phyloP scores from a whole-genome alignment of 495 filamentous ascomycete genomes.

The Baudoinia panamericana region DNA sequence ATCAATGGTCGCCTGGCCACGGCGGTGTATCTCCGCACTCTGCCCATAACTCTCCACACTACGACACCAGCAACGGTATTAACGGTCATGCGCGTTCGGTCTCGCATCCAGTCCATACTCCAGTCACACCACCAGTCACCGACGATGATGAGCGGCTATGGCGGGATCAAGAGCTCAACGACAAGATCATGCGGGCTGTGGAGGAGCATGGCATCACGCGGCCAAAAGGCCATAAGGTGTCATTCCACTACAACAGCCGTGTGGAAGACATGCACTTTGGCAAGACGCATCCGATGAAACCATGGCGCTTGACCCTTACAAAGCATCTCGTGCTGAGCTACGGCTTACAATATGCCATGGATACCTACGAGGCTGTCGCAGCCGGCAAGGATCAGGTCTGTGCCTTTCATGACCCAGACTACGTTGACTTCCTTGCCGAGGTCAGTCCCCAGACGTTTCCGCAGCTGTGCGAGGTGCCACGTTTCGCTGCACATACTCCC shows the following conservation, averaged over 20 bases:
- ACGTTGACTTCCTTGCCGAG: constrained; percentile 70
- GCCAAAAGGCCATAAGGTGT: constrained; percentile 66
- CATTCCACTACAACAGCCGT: constrained; percentile 88
- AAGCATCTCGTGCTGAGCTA: constrained; percentile 89
- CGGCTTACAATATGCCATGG: constrained; percentile 93
- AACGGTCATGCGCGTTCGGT: neutral
- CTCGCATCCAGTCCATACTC: neutral
- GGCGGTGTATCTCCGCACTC: constrained; percentile 2
- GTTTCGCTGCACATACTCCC: constrained; percentile 19
- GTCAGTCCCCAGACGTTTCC: constrained; percentile 38
- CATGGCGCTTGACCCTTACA: constrained; percentile 88
- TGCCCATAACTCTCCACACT: neutral
- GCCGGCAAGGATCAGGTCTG: constrained; percentile 80
- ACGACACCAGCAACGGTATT: neutral
- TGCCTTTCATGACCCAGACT: constrained; percentile 76
- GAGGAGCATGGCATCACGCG: constrained; percentile 60
- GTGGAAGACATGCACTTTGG: constrained; percentile 96
- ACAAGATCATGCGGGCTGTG: constrained; percentile 45
- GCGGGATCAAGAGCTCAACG: constrained; percentile 17
- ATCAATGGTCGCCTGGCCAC: constrained; percentile 10
- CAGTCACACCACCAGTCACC: constrained; percentile 10
- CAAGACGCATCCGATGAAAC: constrained; percentile 93
- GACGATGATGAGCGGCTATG: constrained; percentile 16
- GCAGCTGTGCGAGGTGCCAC: constrained; percentile 27
- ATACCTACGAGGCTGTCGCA: constrained; percentile 66